These are phyloP conservation scores for Tolypocladium album DNA, from an alignment of 2,329 filamentous ascomycete genomes.

Conservation along the genomic window DNA sequence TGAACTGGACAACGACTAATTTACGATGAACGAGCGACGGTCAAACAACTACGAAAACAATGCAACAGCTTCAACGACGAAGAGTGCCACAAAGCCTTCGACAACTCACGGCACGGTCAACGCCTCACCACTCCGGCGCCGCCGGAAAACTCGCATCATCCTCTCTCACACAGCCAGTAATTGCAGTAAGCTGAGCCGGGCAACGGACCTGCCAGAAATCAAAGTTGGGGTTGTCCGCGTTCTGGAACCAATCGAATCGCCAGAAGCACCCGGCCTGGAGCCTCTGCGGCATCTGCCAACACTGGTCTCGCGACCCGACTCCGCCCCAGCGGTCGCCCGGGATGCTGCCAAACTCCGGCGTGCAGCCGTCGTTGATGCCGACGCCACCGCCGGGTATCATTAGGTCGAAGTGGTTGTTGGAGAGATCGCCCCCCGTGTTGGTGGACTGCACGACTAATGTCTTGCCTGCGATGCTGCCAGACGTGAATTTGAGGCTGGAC, in stretches of 20 bases:
- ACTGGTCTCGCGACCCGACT: constrained; percentile 37
- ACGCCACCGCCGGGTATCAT: constrained; percentile 44
- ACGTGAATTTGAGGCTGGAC: constrained; percentile 35
- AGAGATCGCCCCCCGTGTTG: constrained; percentile 37
- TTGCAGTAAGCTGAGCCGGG: constrained; percentile 34
- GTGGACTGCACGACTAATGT: constrained; percentile 54
- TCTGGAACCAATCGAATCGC: constrained; percentile 54
- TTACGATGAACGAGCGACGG: background rate
- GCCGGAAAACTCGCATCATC: constrained; percentile 18
- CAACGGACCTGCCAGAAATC: constrained; percentile 45
- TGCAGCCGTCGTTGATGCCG: constrained; percentile 43
- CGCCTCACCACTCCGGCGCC: background rate
- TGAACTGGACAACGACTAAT: background rate
- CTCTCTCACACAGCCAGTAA: constrained; percentile 23
- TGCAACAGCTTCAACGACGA: background rate
- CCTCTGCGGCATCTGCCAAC: constrained; percentile 38
- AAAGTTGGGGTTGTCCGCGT: constrained; percentile 46
- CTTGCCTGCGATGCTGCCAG: constrained; percentile 43
- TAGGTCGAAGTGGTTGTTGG: constrained; percentile 26
- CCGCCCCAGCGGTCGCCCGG: constrained; percentile 48
- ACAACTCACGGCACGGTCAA: background rate
- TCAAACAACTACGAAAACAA: background rate
- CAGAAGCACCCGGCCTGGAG: constrained; percentile 50
- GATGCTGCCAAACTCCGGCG: constrained; percentile 30
- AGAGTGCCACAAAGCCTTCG: background rate